Evolutionary conservation across 2,329 filamentous ascomycete species (phyloP).

Genomic region (Onygena corvina): DNA sequence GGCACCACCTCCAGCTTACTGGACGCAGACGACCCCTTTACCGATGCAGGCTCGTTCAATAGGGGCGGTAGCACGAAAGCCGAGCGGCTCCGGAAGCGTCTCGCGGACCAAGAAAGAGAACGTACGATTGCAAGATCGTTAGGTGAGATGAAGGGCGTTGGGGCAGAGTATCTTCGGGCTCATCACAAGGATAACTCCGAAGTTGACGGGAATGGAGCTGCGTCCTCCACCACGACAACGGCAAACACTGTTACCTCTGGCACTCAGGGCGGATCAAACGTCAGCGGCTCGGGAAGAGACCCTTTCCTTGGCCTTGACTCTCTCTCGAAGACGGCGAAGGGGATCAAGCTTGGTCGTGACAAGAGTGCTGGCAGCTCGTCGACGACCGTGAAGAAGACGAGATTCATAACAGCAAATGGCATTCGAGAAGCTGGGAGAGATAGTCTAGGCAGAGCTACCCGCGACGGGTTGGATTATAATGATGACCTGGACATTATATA

Average conservation of each 20-base stretch:
- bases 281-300: neutral
- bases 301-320: constrained; percentile 19
- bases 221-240: constrained; percentile 8
- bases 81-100: constrained; percentile 32
- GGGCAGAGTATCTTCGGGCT: constrained; percentile 36
- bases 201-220: neutral
- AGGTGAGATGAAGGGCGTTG: constrained; percentile 26
- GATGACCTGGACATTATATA: constrained; percentile 40
- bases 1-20: constrained; percentile 32
- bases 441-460: constrained; percentile 47
- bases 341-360: constrained; percentile 31
- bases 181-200: constrained; percentile 19
- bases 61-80: constrained; percentile 33
- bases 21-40: constrained; percentile 34
- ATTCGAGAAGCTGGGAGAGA: constrained; percentile 67
- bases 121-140: constrained; percentile 35
- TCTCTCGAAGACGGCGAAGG: constrained; percentile 26
- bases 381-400: constrained; percentile 50
- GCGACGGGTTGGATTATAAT: constrained; percentile 40
- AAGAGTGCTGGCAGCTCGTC: constrained; percentile 11
- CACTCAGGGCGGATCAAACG: neutral
- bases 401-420: constrained; percentile 67
- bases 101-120: constrained; percentile 35
- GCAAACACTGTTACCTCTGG: neutral
- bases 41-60: constrained; percentile 26